Base-by-base conservation (phyloP, 192 early-diverging fungal species). In the Coemansia sp. region DNA sequence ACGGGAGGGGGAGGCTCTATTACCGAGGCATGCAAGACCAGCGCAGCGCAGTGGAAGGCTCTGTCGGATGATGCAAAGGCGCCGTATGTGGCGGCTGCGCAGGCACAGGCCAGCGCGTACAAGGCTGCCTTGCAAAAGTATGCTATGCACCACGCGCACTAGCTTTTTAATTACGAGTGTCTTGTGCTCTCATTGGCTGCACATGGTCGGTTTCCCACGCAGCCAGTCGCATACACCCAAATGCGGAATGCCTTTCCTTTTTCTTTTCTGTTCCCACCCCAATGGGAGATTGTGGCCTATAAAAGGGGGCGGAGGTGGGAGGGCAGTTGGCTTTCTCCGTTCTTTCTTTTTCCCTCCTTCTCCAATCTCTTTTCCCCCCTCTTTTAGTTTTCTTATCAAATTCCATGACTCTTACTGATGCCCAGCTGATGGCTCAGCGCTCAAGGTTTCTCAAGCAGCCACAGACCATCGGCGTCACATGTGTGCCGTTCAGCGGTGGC, bases 401-500 rank as follows among this genome's bases (percentile, higher is more conserved):
- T n/a, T n/a, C n/a, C n/a, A n/a, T n/a, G n/a, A n/a, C n/a, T 3
- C 14, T 33, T 2, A 48, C 63, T 2, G 74, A 77, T 53, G 74
- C 74, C 21, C 64, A 63, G 60, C 74, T 70, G 32, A 70, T 77
- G 68, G 60, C 68, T 7, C 56, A 52, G 56, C 74, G 68, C 42
- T 57, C 60, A 52, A 80, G 86, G 82, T 90, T 87, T 65, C 66
- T 91, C 36, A 80, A 82, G 44, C 35, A 69, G 18, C 53, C 79
- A 26, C 75, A 83, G 42, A 87, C 83, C n/a, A 87, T 90, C 35
- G 88, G 87, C 24, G 65, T 92, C 53, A 78, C 90, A 36, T 87
- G 88, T 21, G 89, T 87, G 37, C 85, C 86, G 26, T 92, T 92
- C 68, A 87, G 84, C 67, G 86, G 84, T 26, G 87, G 85, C 8